Evolutionary conservation across 768 basidiomycete species (phyloP), one percentile per base, ranked within the genome.

Genomic region (Lactarius hatsudake): DNA sequence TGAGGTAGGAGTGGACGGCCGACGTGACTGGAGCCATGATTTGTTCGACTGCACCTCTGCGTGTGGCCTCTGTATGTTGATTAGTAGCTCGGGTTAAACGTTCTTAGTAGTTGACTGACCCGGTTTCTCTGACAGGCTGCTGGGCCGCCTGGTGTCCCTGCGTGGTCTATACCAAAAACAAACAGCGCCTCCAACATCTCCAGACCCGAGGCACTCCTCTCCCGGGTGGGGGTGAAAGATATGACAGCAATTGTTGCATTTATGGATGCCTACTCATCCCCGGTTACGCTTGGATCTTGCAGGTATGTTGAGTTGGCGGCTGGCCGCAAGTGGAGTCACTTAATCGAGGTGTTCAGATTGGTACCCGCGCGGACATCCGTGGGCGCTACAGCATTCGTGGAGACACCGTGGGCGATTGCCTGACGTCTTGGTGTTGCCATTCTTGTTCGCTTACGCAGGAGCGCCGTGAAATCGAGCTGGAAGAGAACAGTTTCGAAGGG

Each of bases 401-500:
- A 17, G 76, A 76, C 20, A 70, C 73, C 10, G 74, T 75, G 59
- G 75, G 75, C 1, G 84, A 85, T 65, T 84, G 80, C 68, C 73
- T 72, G 53, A 65, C 77, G 2, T 73, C 80, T 0, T 78, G 74
- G 23, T 84, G 75, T 69, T 85, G 84, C 72, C 66, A 71, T 0
- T 78, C 83, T 20, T 86, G 85, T 72, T 77, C 78, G 20, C 80
- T 86, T 57, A 77, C 78, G 0, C 84, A 86, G 71, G 83, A 82
- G 65, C 75, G 75, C 30, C 76, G 79, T 32, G 83, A 86, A 68
- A 68, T 86, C 12, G 79, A 80, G 71, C 72, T 81, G 62, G 83
- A 84, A 70, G 83, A 84, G 73, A 74, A 75, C 65, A 80, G 78
- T 66, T 69, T 74, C 23, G 28, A 48, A 26, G 43, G 18, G 48